Conservation (phyloP, 2,329 filamentous ascomycete genomes). For the Venturia pyrina region DNA sequence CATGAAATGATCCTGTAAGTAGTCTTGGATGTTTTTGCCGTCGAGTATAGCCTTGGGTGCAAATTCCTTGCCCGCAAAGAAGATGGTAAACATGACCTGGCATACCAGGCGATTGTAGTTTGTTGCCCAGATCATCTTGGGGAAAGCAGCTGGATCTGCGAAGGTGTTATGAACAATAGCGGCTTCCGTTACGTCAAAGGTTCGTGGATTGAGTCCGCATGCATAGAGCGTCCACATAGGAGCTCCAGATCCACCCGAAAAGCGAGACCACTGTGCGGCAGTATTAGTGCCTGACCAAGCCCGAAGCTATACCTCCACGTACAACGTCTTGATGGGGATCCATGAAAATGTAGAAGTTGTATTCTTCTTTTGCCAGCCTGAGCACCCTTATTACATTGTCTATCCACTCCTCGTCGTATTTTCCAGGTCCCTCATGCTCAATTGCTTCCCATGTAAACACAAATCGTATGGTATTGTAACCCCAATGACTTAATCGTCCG, state of each 20-base stretch:
- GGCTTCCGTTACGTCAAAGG: slow-evolving; percentile 78
- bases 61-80: slow-evolving; percentile 84
- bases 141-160: slow-evolving; percentile 71
- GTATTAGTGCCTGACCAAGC: not conserved
- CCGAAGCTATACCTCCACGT: slow-evolving; percentile 28
- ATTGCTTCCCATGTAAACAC: slow-evolving; percentile 99
- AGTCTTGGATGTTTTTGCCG: slow-evolving; percentile 93
- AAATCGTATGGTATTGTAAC: slow-evolving; percentile 94
- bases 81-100: slow-evolving; percentile 87
- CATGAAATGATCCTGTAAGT: slow-evolving; percentile 78
- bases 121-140: slow-evolving; percentile 99
- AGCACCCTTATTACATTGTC: slow-evolving; percentile 80
- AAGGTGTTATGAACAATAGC: slow-evolving; percentile 94
- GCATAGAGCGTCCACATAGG: slow-evolving; percentile 98
- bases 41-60: slow-evolving; percentile 94
- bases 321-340: slow-evolving; percentile 97
- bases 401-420: slow-evolving; percentile 91
- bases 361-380: slow-evolving; percentile 65
- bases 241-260: slow-evolving; percentile 87
- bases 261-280: slow-evolving; percentile 70
- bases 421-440: slow-evolving; percentile 79
- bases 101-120: slow-evolving; percentile 85
- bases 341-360: slow-evolving; percentile 96
- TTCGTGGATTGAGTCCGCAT: slow-evolving; percentile 77
- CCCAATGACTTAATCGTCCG: slow-evolving; percentile 71